These are phyloP conservation scores for Trichosporon faecale DNA, from an alignment of 1,284 basidiomycete species.

Conservation along the genomic window DNA sequence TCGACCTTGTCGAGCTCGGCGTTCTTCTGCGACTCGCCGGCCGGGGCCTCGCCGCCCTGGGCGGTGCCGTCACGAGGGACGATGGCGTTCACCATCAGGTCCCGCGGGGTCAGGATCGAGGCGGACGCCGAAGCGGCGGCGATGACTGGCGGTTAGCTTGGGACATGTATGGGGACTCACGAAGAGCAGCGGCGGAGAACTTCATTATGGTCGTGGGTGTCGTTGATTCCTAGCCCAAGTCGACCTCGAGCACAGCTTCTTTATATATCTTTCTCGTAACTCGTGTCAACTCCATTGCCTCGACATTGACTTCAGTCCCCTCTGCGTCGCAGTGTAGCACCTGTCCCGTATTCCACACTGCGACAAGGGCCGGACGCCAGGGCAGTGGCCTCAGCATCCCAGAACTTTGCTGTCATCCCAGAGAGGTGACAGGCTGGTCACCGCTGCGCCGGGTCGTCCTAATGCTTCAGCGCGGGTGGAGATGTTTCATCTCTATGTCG, in stretches of 20 bases:
- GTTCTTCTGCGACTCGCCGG: neutral
- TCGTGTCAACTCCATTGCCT: neutral
- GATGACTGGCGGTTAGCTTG: neutral
- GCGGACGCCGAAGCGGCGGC: neutral
- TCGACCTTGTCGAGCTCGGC: conserved; percentile 5
- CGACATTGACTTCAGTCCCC: neutral
- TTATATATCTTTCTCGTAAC: neutral
- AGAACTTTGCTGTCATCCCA: neutral
- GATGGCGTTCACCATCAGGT: neutral
- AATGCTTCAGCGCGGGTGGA: neutral
- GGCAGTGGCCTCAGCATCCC: neutral
- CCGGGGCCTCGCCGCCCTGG: neutral
- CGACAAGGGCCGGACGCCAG: neutral
- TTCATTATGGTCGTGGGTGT: conserved; percentile 2
- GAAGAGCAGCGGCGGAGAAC: neutral
- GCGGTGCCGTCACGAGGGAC: neutral
- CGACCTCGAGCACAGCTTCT: neutral
- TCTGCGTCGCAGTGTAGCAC: neutral
- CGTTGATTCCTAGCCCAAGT: neutral
- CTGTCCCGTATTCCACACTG: neutral
- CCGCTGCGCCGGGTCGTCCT: neutral
- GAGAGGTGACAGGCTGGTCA: neutral
- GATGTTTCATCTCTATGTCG: neutral
- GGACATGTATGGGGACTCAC: neutral
- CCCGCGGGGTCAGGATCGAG: neutral